Evolutionary conservation across 164 flowering plant genomes (phyloP).

Genomic region (Sedum album): DNA sequence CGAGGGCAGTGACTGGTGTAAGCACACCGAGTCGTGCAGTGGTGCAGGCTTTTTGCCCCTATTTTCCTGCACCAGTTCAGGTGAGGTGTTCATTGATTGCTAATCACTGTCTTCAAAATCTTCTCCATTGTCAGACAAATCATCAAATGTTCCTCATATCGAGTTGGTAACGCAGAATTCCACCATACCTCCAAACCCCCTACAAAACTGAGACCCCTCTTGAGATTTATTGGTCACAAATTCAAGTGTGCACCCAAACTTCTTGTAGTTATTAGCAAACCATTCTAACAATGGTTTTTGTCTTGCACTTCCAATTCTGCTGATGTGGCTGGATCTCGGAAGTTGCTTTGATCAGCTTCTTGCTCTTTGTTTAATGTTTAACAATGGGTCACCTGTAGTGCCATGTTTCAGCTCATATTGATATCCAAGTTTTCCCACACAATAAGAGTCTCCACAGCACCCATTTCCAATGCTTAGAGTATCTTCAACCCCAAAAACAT

Average conservation of each 20-base stretch:
- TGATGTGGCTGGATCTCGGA: conserved; percentile 6
- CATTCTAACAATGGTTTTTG: conserved; percentile 12
- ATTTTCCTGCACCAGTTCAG: conserved; percentile 9
- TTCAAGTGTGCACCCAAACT: conserved; percentile 11
- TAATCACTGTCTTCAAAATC: conserved; percentile 4
- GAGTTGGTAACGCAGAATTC: conserved; percentile 13
- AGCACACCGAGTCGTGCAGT: neutral
- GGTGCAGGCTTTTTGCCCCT: conserved; percentile 12
- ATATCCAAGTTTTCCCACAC: conserved; percentile 15
- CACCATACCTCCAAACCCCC: conserved; percentile 15
- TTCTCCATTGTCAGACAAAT: conserved; percentile 13
- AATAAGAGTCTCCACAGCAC: conserved; percentile 15
- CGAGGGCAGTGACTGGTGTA: neutral
- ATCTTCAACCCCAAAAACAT: conserved; percentile 13
- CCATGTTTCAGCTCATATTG: conserved; percentile 8
- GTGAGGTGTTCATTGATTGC: conserved; percentile 10
- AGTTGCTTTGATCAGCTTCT: conserved; percentile 13
- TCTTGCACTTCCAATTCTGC: conserved; percentile 15
- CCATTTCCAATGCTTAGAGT: conserved; percentile 14
- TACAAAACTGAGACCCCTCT: conserved; percentile 13
- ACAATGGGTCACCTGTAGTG: conserved; percentile 5
- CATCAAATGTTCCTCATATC: conserved; percentile 14
- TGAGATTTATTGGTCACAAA: conserved; percentile 14
- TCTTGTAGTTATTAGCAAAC: conserved; percentile 15
- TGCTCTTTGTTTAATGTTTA: conserved; percentile 13